Percentiles rank a stretch among this genome's conserved stretches.
These are phyloP conservation scores for Raphidocelis subcapitata DNA, from an alignment of 139 green algal genomes.

Conservation along the genomic window DNA sequence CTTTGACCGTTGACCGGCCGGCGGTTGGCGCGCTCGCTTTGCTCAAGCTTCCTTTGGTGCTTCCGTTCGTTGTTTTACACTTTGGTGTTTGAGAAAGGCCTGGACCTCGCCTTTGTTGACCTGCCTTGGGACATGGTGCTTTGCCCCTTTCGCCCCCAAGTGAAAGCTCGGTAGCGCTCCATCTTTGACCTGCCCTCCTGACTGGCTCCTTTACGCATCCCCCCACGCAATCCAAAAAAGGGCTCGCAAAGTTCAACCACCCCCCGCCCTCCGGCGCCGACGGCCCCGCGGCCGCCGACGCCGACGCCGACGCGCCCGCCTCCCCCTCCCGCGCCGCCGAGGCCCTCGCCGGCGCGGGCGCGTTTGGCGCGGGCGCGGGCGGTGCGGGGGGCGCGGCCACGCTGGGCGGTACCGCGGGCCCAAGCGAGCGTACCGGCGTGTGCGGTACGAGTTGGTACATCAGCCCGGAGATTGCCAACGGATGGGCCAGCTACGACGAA, in stretches of 20 bases:
- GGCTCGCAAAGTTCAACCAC: constrained; percentile 26
- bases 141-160: too few relatives aligned
- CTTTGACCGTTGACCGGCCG: too few relatives aligned
- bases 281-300: not conserved
- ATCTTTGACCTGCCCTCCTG: too few relatives aligned
- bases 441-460: constrained; percentile 85
- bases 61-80: too few relatives aligned
- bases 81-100: not conserved
- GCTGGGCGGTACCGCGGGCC: not conserved
- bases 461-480: constrained; percentile 71
- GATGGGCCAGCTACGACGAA: constrained; percentile 73
- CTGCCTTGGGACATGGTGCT: not conserved
- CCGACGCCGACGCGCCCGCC: not conserved
- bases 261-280: not conserved
- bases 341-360: constrained; percentile 4
- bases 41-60: too few relatives aligned
- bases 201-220: too few relatives aligned
- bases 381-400: not conserved
- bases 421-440: constrained; percentile 60
- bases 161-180: too few relatives aligned
- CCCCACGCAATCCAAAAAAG: too few relatives aligned
- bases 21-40: too few relatives aligned
- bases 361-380: not conserved
- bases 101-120: not conserved
- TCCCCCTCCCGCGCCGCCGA: not conserved